A percentile compares a stretch with the other conserved stretches of the same genome.
Conservation (phyloP, 305 asterid species). For the Fraxinus baroniana region DNA sequence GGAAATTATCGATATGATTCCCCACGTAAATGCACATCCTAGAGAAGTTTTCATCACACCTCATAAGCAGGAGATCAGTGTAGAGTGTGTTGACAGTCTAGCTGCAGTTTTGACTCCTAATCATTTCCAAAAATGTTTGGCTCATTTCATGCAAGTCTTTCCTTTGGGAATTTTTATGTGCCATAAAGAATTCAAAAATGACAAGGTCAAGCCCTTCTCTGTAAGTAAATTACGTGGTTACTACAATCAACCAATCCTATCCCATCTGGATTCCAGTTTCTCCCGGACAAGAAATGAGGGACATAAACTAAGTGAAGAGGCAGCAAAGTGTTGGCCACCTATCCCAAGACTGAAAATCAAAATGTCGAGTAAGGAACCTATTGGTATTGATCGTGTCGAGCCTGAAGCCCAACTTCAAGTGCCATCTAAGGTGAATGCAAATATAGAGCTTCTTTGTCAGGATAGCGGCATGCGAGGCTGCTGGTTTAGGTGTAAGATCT, state of each 20-base stretch:
- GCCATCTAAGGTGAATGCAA: constrained; percentile 14
- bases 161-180: constrained; percentile 36
- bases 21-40: constrained; percentile 25
- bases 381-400: constrained; percentile 2
- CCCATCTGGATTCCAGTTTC: constrained; percentile 1
- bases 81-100: constrained; percentile 26
- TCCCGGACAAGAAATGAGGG: neutral
- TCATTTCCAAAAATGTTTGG: constrained; percentile 30
- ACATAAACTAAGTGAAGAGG: constrained; percentile 1
- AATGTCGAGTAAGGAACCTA: constrained; percentile 10
- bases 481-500: constrained; percentile 48
- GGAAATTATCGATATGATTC: constrained; percentile 25
- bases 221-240: constrained; percentile 41
- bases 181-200: constrained; percentile 34
- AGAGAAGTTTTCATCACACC: constrained; percentile 37
- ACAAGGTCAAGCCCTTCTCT: constrained; percentile 30
- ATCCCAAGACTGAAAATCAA: constrained; percentile 27
- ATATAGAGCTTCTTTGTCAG: constrained; percentile 38
- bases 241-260: constrained; percentile 36
- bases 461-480: constrained; percentile 46
- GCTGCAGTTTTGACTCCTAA: constrained; percentile 35
- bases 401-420: constrained; percentile 18
- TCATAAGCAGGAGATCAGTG: constrained; percentile 29
- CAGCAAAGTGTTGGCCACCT: constrained; percentile 4
- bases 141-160: constrained; percentile 18